Base-by-base conservation (phyloP, 495 filamentous ascomycete species). In the Penicillium ochrochloron region DNA sequence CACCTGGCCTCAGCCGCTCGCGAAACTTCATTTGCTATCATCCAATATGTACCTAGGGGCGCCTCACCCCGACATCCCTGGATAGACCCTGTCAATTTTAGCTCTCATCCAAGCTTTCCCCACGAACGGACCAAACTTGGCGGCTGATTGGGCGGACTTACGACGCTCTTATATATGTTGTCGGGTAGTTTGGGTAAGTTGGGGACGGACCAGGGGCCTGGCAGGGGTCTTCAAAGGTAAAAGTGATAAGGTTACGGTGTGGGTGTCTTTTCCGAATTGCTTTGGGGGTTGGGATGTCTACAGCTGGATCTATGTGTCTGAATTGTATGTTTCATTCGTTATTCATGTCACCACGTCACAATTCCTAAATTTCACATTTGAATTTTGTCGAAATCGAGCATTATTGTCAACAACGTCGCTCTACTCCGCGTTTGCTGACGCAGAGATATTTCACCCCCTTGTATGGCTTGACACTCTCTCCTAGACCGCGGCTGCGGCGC, bases 391-490 rank as follows among this genome's bases (percentile, higher is more conserved):
- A 41, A 19, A 39, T 17, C 48, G 41, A 34, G 41, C 23, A 29
- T 11, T 17, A 34, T 12, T 11, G 42, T 75, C 63, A 82, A 59
- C 76, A 80, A 57, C 80, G 72, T 25, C 79, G 68, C 77, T 98
- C 95, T 44, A 99, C 84, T 4, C 96, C 96, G 48, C 86, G 87
- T 65, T 86, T 88, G 76, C 93, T 97, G 33, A 95, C 87, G 66
- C 93, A 96, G 61, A 98, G 74, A 76, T 99, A 99, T 78, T 98
- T 99, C 52, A 98, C 95, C 14, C 95, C 96, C 80, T 98, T 99
- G 76, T 96, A 99, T 44, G 96, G 95, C 75, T 92, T 94, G 48
- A 98, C 86, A 12, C 89, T 87, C 67, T 96, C 92, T 0, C 92
- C 93, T 12, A 99, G 65, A 3, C 95, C 95, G 33, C 89, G 84